Base-by-base conservation (phyloP, 73 alveolate species). In the Chromera velia region DNA sequence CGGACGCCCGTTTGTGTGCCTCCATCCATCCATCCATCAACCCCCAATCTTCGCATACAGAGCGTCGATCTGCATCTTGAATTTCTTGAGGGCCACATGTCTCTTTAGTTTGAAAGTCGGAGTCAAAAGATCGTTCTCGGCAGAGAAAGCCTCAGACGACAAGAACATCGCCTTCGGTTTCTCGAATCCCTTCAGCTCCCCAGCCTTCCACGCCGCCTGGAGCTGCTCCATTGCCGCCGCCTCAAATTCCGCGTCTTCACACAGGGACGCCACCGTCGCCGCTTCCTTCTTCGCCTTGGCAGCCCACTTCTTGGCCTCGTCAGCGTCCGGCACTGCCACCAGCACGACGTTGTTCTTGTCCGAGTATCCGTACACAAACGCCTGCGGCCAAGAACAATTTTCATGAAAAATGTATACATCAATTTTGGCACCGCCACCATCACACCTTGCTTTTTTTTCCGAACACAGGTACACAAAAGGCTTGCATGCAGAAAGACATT, bases 21-120 rank as follows among this genome's bases (percentile, higher is more conserved):
- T n/a, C n/a, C n/a, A n/a, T n/a, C n/a, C n/a, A n/a, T n/a, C n/a
- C n/a, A n/a, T n/a, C n/a, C n/a, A n/a, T n/a, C n/a, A n/a, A n/a
- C n/a, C n/a, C n/a, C 55, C 4, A 4, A 7, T 40, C 55, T 64
- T 13, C 29, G 29, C 45, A 76, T 90, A 90, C 64, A 90, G n/a
- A 33, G 72, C 69, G 34, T 87, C 81, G 32, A 90, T 47, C 79
- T 64, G 72, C 74, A 82, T 65, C 30, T 55, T 84, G 81, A 87
- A 90, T 34, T 72, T 66, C 63, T 90, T 82, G 80, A 78, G 83
- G 0, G 90, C 89, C 28, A 70, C 70, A 79, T 63, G 88, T 66
- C 95, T 81, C 81, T 89, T 90, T 29, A 90, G 47, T 82, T 90
- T 90, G 49, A 86, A 55, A 19, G 95, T 90, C 26, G 95, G 95